Base-by-base conservation (phyloP, 163 green algal genomes). In the Prototheca wickerhamii region DNA sequence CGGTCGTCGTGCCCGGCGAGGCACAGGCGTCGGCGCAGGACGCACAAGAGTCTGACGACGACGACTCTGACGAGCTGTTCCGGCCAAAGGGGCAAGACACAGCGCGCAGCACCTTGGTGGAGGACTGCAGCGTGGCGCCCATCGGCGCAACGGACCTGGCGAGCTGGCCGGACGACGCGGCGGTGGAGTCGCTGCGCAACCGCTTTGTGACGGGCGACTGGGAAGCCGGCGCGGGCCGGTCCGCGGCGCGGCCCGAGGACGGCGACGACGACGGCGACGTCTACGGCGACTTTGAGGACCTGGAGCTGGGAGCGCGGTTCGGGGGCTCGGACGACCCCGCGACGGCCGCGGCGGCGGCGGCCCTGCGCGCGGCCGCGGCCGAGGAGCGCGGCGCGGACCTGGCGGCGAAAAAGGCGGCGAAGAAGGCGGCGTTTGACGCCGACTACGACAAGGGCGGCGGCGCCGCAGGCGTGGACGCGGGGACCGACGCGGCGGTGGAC, bases 211-310 rank as follows among this genome's bases (percentile, higher is more conserved):
- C 90, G 20, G 83, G 89, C 35, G 86, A 96, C 68, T 96, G 88
- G 90, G 84, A 73, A 29, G 81, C 81, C 53, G 89, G 79, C 32
- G 73, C 80, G 62, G 71, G 67, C 40, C 76, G 86, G 2, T 73
- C 75, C 21, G 46, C 64, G 4, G 80, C 82, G 1, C 60, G 58
- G 29, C 74, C 73, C 0, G 66, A 49, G 4, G 67, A 65, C 34
- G 60, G 67, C 31, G 62, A 72, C 55, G 72, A 69, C 15, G 77
- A 81, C 35, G 76, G 75, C 7, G 90, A 96, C 33, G 84, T 92
- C 31, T 95, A 85, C 75, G 92, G 89, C 0, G 91, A 98, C 35
- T 97, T 98, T 81, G 89, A 97, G 74, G 93, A 98, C 70, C 42
- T 98, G 49, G 93, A 98, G 74, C 86, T 82, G 2, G 93, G 86